These are phyloP conservation scores for Acidiella bohemica DNA, from an alignment of 495 filamentous ascomycete genomes.

Conservation along the genomic window DNA sequence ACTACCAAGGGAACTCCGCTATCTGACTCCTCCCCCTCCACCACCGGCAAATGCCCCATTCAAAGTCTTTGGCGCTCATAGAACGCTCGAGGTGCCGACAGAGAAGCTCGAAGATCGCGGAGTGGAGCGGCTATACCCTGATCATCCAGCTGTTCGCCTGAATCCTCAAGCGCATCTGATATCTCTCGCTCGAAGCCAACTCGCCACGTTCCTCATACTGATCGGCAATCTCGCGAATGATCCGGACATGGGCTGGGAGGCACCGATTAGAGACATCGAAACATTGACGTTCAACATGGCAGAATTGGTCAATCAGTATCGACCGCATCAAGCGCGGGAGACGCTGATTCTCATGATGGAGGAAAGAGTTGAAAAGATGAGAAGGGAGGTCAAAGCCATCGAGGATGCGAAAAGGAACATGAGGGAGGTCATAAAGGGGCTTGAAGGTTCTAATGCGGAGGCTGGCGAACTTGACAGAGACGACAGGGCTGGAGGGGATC, in stretches of 20 bases:
- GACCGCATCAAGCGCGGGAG: slow-evolving; percentile 89
- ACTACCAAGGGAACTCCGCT: slow-evolving; percentile 60
- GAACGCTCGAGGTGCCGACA: slow-evolving; percentile 49
- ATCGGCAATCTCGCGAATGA: slow-evolving; percentile 52
- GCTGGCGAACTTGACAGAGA: no score
- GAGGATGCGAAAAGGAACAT: slow-evolving; percentile 58
- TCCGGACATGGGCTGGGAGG: slow-evolving; percentile 40
- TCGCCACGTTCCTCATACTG: slow-evolving; percentile 76
- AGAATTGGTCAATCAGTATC: slow-evolving; percentile 82
- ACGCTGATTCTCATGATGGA: slow-evolving; percentile 86
- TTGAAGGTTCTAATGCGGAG: no score
- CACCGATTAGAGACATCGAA: slow-evolving; percentile 62
- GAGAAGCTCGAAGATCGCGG: slow-evolving; percentile 25
- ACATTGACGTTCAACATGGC: slow-evolving; percentile 78
- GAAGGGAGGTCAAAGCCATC: slow-evolving; percentile 67
- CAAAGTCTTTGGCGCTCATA: slow-evolving; percentile 55
- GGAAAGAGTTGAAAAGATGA: slow-evolving; percentile 59
- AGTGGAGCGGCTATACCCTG: slow-evolving; percentile 17
- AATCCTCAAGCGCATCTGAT: slow-evolving; percentile 67
- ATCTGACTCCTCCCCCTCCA: slow-evolving; percentile 59
- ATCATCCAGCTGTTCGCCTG: slow-evolving; percentile 28
- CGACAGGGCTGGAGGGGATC: no score
- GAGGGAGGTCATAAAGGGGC: no score
- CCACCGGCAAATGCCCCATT: slow-evolving; percentile 60
- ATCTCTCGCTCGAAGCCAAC: slow-evolving; percentile 61